Evolutionary conservation across 1,284 basidiomycete genomes (phyloP).

Genomic region (Pseudozyma thailandica): DNA sequence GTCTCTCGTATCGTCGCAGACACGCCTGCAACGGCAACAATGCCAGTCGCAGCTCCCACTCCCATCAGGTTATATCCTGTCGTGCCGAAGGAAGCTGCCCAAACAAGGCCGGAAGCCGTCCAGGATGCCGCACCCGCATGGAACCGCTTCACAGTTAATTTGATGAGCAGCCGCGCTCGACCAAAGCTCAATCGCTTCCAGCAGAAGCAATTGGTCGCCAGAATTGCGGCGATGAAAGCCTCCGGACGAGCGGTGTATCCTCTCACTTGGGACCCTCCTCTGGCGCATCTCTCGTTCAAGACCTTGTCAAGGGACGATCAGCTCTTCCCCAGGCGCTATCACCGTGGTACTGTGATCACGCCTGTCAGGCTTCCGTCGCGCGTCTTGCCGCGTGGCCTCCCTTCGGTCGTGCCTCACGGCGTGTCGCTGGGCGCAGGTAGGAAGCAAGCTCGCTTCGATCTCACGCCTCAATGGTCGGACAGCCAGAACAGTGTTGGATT

Average conservation of each 20-base stretch:
- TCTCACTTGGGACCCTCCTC: conserved; percentile 60
- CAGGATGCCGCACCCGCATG: conserved; percentile 56
- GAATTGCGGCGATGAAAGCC: conserved; percentile 37
- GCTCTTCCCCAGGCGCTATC: conserved; percentile 60
- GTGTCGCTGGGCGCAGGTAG: conserved; percentile 11
- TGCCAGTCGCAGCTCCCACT: conserved; percentile 13
- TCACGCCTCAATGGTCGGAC: conserved; percentile 33
- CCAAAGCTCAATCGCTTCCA: conserved; percentile 41
- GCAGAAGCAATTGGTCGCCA: conserved; percentile 39
- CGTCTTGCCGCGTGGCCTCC: conserved; percentile 33
- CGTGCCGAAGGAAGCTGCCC: conserved; percentile 38
- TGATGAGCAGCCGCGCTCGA: conserved; percentile 25
- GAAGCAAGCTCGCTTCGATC: conserved; percentile 52
- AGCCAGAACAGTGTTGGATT: conserved; percentile 11
- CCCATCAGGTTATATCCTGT: conserved; percentile 25
- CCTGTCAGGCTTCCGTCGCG: conserved; percentile 49
- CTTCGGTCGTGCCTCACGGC: conserved; percentile 16
- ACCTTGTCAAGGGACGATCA: conserved; percentile 59
- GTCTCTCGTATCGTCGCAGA: conserved; percentile 1
- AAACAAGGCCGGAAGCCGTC: conserved; percentile 42
- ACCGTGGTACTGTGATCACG: conserved; percentile 52
- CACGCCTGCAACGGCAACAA: not conserved
- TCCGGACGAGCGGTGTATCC: conserved; percentile 39
- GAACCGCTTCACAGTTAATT: conserved; percentile 52
- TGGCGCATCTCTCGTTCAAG: conserved; percentile 45